A percentile compares a stretch with the other conserved stretches of the same genome.
These are phyloP conservation scores for Sphagnum tenellum DNA, from an alignment of 225 moss, liverwort and hornwort species.

Conservation along the genomic window DNA sequence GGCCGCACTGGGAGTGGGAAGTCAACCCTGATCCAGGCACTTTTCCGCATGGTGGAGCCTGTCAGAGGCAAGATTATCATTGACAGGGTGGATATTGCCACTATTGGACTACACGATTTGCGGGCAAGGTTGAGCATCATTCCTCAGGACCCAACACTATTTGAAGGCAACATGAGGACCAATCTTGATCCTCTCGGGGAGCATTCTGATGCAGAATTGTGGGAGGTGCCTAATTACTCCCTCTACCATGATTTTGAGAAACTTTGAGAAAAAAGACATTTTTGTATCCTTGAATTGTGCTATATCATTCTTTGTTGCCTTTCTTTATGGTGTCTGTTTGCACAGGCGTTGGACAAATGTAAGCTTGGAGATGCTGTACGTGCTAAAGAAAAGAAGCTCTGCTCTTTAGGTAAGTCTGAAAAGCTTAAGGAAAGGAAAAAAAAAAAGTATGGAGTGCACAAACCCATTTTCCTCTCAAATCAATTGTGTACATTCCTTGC, in stretches of 20 bases:
- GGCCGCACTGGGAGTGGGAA: slow-evolving; percentile 83
- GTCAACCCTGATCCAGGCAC: slow-evolving; percentile 67
- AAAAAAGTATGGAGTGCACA: too few species aligned
- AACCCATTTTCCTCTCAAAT: too few species aligned
- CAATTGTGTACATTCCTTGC: too few species aligned
- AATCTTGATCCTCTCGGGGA: slow-evolving; percentile 77
- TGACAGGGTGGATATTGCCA: slow-evolving; percentile 61
- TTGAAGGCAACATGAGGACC: slow-evolving; percentile 69
- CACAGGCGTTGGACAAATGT: slow-evolving; percentile 61
- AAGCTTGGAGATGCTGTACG: slow-evolving; percentile 57
- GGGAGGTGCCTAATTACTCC: slow-evolving; percentile 48
- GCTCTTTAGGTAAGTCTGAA: slow-evolving; percentile 29
- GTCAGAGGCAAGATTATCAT: slow-evolving; percentile 60
- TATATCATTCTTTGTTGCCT: background rate
- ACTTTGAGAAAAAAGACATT: background rate
- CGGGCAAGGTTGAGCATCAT: slow-evolving; percentile 69
- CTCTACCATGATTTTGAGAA: background rate
- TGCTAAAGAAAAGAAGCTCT: slow-evolving; percentile 64
- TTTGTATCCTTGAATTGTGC: too few species aligned
- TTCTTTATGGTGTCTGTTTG: too few species aligned
- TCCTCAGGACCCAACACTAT: slow-evolving; percentile 84
- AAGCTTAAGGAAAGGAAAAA: too few species aligned
- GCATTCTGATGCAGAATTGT: slow-evolving; percentile 57
- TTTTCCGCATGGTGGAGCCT: slow-evolving; percentile 77
- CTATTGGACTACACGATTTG: slow-evolving; percentile 72